Base-by-base conservation (phyloP, 1,284 basidiomycete species). In the Naganishia cerealis region DNA sequence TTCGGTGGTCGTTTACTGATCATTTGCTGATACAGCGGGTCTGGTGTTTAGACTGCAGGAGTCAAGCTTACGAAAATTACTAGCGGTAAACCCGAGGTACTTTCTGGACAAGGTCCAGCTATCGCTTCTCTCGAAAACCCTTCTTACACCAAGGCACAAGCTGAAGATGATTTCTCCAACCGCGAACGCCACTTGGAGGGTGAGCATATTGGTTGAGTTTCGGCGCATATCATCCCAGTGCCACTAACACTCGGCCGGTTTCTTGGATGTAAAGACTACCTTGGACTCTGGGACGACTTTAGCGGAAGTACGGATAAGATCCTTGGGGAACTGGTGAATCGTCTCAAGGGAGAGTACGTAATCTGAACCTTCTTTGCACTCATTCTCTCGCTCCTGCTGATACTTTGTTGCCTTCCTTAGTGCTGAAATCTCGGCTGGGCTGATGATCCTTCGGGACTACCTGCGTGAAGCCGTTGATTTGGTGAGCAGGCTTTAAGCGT, bases 41-140 rank as follows among this genome's bases (percentile, higher is more conserved):
- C 21, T 24, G 46, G 29, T 13, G 13, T 24, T 13, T 29, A 63
- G 66, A 67, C 66, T 6, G 66, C 57, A 26, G 66, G 66, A 13
- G 66, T 67, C 58, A 67, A 67, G 58, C 52, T 67, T 18, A 67
- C 66, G 15, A 67, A 67, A 40, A 54, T 62, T 26, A 67, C 58
- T n/a, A 61, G 66, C 54, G 66, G 59, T n/a, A 67, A 67, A 33
- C 57, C 59, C 18, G 58, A 52, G 24, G 43, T 67, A 6, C 57
- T 61, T 18, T 55, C 57, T 18, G 59, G 59, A n/a, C 66, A 67
- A 46, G 54, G 54, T 13, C 50, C 52, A 7, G 66, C 66, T 10
- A 61, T 67, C n/a, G 59, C 40, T 29, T 54, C 58, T 8, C 52
- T 67, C 38, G 66, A 67, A 40, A 67, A 61, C 26, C 40, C 66